Evolutionary conservation across 208 protist genomes (phyloP), one percentile per base, ranked within the genome.

Genomic region (Trypanosoma theileri): DNA sequence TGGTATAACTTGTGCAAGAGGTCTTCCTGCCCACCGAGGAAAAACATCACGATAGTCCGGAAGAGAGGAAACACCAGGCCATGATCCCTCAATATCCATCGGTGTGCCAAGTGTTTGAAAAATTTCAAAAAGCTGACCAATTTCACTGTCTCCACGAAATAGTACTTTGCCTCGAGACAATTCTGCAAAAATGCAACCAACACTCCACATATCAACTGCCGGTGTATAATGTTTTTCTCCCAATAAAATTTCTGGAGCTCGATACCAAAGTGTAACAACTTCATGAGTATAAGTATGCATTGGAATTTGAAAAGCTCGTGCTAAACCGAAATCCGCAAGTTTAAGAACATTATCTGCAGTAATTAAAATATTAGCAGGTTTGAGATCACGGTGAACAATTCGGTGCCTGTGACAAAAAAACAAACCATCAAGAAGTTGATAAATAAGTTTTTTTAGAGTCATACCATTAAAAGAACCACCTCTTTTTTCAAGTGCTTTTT

Each of bases 231-330:
- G 95, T 65, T 95, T 97, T 60, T 96, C 95, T 9, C 99, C 99
- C 21, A 99, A 87, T 10, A 99, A 89, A 55, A 99, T 98, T 80
- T 99, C 99, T 24, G 99, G 99, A 0, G 99, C 98, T 55, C 99
- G 84, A 81, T 99, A 99, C 99, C 99, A 99, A 31, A 99, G 89
- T 14, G 99, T 99, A 14, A 99, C 98, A 28, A 99, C 98, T 78
- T 99, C 98, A 80, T 99, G 98, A 1, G 98, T 99, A 80, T 99
- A 99, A 22, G 96, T 98, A 73, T 98, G 95, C 61, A 99, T 91
- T 44, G 98, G 98, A 24, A 99, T 95, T 81, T 98, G 97, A 79
- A 99, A 99, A 12, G 95, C 93, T 13, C 97, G 88, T 0, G 98
- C 98, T n/a, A 99, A 92, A 58, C 98, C 98, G 88, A 99, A 99